A percentile compares a stretch with the other conserved stretches of the same genome.
These are phyloP conservation scores for Auricularia heimuer DNA, from an alignment of 768 basidiomycete species.

Conservation along the genomic window DNA sequence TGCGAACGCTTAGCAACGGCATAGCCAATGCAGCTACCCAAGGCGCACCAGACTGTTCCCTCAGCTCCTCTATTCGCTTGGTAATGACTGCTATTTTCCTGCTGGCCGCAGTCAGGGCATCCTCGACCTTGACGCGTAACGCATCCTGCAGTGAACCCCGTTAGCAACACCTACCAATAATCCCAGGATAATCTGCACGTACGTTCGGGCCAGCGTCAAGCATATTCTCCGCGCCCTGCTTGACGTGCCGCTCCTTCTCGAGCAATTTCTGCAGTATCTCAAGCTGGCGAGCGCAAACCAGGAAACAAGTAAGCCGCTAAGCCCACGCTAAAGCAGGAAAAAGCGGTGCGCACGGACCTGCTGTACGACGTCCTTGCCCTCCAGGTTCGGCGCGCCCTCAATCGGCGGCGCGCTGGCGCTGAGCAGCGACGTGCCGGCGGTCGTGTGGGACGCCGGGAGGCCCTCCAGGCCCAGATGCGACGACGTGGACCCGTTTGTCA, in stretches of 20 bases:
- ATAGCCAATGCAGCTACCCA: constrained; percentile 2
- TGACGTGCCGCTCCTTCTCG: constrained; percentile 70
- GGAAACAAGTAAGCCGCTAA: not conserved
- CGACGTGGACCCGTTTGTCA: not conserved
- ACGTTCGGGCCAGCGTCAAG: constrained; percentile 57
- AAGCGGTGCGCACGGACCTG: constrained; percentile 21
- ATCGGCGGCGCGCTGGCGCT: not conserved
- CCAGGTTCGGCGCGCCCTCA: constrained; percentile 31
- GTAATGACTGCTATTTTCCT: constrained; percentile 61
- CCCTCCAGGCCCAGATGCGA: not conserved
- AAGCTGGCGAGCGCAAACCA: constrained; percentile 34
- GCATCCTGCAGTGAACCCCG: constrained; percentile 33
- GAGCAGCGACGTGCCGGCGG: not conserved
- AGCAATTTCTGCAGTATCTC: constrained; percentile 58
- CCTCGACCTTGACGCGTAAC: constrained; percentile 64
- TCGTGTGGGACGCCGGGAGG: no score
- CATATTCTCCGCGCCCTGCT: constrained; percentile 87
- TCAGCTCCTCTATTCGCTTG: constrained; percentile 39
- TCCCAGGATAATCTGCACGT: constrained; percentile 10
- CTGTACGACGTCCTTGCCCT: constrained; percentile 35
- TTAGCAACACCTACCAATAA: constrained; percentile 1
- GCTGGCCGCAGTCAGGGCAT: constrained; percentile 67
- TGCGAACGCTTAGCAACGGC: constrained; percentile 15
- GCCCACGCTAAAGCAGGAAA: not conserved
- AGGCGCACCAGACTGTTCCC: constrained; percentile 15